Evolutionary conservation across 345 rosid species (phyloP).

Genomic region (Bruguiera gymnorhiza): DNA sequence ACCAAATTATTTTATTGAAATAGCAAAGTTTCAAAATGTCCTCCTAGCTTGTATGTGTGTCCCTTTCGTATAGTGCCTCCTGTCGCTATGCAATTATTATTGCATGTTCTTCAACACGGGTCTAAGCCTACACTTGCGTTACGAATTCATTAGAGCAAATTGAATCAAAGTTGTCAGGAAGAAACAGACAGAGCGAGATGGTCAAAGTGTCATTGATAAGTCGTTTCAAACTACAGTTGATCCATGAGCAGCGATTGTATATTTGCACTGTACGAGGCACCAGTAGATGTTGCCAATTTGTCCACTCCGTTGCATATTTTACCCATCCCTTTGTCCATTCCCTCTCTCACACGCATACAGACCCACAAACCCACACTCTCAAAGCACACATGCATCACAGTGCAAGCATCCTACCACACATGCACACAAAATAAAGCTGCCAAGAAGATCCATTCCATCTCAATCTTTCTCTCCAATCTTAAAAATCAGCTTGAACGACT

Average conservation of each 20-base stretch:
- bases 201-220: conserved; percentile 48
- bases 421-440: conserved; percentile 25
- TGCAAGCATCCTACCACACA: background rate
- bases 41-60: too few relatives aligned
- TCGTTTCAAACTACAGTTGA: conserved; percentile 55
- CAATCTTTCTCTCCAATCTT: background rate
- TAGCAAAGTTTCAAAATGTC: too few relatives aligned
- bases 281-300: conserved; percentile 35
- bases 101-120: too few relatives aligned
- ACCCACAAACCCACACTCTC: background rate
- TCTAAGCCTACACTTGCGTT: too few relatives aligned
- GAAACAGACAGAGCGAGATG: conserved; percentile 23
- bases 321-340: conserved; percentile 17
- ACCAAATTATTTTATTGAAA: too few relatives aligned
- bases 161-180: conserved; percentile 11
- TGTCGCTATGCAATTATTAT: too few relatives aligned
- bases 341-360: conserved; percentile 2
- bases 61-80: too few relatives aligned
- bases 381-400: background rate
- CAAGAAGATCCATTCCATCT: conserved; percentile 20
- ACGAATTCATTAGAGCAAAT: conserved; percentile 12
- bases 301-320: conserved; percentile 28
- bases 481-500: conserved; percentile 1
- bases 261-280: conserved; percentile 29
- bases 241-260: conserved; percentile 26